Evolutionary conservation across 1,284 basidiomycete species (phyloP).

Genomic region (Ganoderma boninense): DNA sequence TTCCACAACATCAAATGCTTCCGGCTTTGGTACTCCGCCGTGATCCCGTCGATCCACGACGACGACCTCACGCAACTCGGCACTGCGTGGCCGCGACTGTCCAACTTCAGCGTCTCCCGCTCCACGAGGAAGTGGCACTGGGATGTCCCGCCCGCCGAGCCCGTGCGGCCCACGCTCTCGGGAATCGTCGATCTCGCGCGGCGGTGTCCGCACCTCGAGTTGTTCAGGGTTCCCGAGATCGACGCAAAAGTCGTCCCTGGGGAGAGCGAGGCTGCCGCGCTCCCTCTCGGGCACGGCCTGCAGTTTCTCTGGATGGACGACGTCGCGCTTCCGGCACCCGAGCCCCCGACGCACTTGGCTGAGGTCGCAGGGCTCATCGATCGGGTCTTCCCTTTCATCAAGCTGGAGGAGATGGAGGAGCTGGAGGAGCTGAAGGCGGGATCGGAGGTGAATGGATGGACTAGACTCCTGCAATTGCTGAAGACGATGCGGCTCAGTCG

Average conservation of each 20-base stretch:
- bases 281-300: not conserved
- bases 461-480: too few species aligned
- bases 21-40: too few species aligned
- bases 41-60: too few species aligned
- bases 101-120: too few species aligned
- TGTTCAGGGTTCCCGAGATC: not conserved
- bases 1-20: too few species aligned
- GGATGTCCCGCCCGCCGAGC: too few species aligned
- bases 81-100: too few species aligned
- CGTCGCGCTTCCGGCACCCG: not conserved
- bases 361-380: not conserved
- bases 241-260: not conserved
- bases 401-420: not conserved
- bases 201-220: not conserved
- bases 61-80: too few species aligned
- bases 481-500: too few species aligned
- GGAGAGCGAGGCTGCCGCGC: not conserved
- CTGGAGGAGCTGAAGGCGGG: too few species aligned
- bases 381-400: not conserved
- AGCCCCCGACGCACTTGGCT: not conserved
- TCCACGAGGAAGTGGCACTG: too few species aligned
- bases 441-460: too few species aligned
- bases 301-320: not conserved
- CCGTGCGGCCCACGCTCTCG: not conserved
- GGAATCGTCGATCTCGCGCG: not conserved